These are phyloP conservation scores for Penicillium polonicum DNA, from an alignment of 2,329 filamentous ascomycete species.

Conservation along the genomic window DNA sequence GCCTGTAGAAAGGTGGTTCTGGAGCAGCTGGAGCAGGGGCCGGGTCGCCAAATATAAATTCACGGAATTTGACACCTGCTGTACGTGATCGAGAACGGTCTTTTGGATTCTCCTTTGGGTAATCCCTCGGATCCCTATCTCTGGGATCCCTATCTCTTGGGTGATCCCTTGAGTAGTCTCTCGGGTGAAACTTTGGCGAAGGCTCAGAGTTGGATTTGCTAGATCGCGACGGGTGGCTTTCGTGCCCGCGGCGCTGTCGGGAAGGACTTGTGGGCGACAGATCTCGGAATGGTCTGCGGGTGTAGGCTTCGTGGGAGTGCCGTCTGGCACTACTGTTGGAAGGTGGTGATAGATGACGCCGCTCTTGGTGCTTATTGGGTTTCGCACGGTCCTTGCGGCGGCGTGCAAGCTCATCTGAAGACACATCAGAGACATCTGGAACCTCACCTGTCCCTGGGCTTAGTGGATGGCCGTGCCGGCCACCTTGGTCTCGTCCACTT, in stretches of 20 bases:
- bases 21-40: constrained; percentile 15
- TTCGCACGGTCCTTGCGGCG: constrained; percentile 11
- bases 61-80: constrained; percentile 24
- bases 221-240: constrained; percentile 10
- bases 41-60: constrained; percentile 27
- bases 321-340: constrained; percentile 28
- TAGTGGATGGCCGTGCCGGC: constrained; percentile 17
- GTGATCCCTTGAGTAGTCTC: background rate
- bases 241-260: constrained; percentile 10
- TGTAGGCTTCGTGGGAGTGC: constrained; percentile 41
- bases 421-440: constrained; percentile 29
- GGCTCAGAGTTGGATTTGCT: constrained; percentile 15
- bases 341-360: constrained; percentile 31
- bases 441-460: constrained; percentile 22
- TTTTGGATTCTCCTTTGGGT: background rate
- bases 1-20: constrained; percentile 16
- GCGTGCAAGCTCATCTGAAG: constrained; percentile 28
- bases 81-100: constrained; percentile 19
- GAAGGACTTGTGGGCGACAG: constrained; percentile 24
- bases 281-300: constrained; percentile 30
- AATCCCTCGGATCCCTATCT: background rate
- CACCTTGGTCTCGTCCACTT: constrained; percentile 24
- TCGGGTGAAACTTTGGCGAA: background rate
- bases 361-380: constrained; percentile 17
- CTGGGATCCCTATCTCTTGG: background rate